Evolutionary conservation across 2,329 filamentous ascomycete species (phyloP).

Genomic region (Hirsutella minnesotensis): DNA sequence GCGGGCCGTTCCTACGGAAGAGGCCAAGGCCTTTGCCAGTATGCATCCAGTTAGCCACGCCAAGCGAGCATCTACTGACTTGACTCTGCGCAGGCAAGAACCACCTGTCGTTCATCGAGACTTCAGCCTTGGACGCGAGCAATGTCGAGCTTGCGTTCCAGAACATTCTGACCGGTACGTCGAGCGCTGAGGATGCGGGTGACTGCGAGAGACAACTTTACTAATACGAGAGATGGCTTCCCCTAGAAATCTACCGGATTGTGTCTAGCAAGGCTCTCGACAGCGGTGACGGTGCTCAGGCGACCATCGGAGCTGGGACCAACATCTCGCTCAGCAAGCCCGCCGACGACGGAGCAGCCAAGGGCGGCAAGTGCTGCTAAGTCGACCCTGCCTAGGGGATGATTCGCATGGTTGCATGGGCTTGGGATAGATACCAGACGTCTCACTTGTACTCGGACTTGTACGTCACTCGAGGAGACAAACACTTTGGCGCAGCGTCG

Average conservation of each 20-base stretch:
- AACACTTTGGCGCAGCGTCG: constrained; percentile 15
- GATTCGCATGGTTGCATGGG: constrained; percentile 11
- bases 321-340: constrained; percentile 83
- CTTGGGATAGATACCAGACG: constrained; percentile 20
- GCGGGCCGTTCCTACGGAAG: constrained; percentile 91
- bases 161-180: constrained; percentile 92
- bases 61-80: constrained; percentile 5
- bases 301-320: constrained; percentile 66
- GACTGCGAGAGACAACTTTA: too few relatives aligned
- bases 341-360: constrained; percentile 60
- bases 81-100: constrained; percentile 63
- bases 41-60: constrained; percentile 7
- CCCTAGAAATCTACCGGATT: constrained; percentile 93
- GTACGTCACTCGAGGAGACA: constrained; percentile 20
- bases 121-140: constrained; percentile 94
- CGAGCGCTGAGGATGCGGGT: not conserved
- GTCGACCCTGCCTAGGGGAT: constrained; percentile 13
- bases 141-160: constrained; percentile 99
- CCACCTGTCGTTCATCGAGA: constrained; percentile 98
- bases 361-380: constrained; percentile 76
- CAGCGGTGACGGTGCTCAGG: constrained; percentile 70
- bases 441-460: constrained; percentile 21
- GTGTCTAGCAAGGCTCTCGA: constrained; percentile 96
- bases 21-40: constrained; percentile 98
- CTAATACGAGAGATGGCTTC: too few relatives aligned